phyloP scores from a whole-genome alignment of 2,329 filamentous ascomycete species.

The Xylariaceae sp. region DNA sequence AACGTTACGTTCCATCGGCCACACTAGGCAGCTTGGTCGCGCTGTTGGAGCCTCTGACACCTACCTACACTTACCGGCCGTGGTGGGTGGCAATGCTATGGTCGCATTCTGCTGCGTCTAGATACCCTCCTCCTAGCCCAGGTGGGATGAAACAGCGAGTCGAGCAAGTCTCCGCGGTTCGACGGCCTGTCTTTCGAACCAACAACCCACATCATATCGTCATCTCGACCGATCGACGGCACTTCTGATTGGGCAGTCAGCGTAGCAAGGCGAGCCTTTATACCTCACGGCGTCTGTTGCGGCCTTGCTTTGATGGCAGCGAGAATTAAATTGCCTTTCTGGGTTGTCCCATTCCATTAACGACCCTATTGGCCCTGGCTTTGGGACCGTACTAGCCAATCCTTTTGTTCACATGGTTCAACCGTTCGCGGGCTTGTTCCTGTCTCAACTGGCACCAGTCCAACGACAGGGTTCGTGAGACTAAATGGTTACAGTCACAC shows the following conservation, averaged over 20 bases:
- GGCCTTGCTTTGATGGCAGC: background rate
- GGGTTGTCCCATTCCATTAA: slow-evolving; percentile 3
- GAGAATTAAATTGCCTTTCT: background rate
- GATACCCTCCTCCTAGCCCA: background rate
- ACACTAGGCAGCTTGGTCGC: slow-evolving; percentile 2
- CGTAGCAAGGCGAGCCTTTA: background rate
- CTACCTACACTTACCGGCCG: slow-evolving; percentile 10
- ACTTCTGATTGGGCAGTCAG: background rate
- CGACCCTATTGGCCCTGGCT: slow-evolving; percentile 15
- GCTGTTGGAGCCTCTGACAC: slow-evolving; percentile 25
- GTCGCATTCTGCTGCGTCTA: slow-evolving; percentile 11
- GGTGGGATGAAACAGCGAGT: slow-evolving; percentile 6
- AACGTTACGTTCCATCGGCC: slow-evolving; percentile 30
- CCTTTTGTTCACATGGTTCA: slow-evolving; percentile 29
- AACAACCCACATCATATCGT: slow-evolving; percentile 9
- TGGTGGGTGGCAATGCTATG: slow-evolving; percentile 11
- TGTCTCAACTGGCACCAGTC: slow-evolving; percentile 24
- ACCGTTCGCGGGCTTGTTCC: slow-evolving; percentile 22
- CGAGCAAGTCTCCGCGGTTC: background rate
- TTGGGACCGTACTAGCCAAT: slow-evolving; percentile 26
- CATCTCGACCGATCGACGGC: slow-evolving; percentile 3
- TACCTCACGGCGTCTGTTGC: background rate
- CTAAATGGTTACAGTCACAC: slow-evolving; percentile 27
- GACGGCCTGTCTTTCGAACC: background rate
- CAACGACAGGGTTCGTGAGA: slow-evolving; percentile 20